Conservation (phyloP, 192 early-diverging fungal species). For the Coemansia sp. region DNA sequence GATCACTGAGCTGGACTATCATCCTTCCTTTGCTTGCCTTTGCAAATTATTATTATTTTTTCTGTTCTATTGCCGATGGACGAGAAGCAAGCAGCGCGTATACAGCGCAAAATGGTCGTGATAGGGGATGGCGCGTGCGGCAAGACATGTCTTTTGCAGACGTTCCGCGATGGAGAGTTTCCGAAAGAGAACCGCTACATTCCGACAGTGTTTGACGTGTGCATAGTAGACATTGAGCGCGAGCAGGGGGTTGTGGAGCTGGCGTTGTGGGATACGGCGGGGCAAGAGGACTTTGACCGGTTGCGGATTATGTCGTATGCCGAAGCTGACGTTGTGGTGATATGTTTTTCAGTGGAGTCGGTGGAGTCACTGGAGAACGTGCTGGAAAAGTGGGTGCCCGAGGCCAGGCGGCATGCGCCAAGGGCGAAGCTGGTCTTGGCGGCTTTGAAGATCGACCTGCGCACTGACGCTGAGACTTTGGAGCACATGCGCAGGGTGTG, state of each 20-base stretch:
- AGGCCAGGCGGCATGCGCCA: slow-evolving; percentile 27
- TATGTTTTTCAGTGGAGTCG: slow-evolving; percentile 88
- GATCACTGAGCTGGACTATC: not conserved
- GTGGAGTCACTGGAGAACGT: slow-evolving; percentile 82
- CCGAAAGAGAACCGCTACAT: slow-evolving; percentile 63
- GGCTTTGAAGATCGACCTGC: slow-evolving; percentile 52
- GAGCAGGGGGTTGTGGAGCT: slow-evolving; percentile 85
- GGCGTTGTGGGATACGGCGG: slow-evolving; percentile 95
- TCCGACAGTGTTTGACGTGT: slow-evolving; percentile 95
- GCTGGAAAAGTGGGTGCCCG: slow-evolving; percentile 44
- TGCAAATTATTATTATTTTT: not conserved
- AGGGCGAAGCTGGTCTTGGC: slow-evolving; percentile 23
- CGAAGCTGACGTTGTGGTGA: slow-evolving; percentile 88
- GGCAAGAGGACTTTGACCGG: slow-evolving; percentile 97
- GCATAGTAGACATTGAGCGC: slow-evolving; percentile 82
- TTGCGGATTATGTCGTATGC: slow-evolving; percentile 90
- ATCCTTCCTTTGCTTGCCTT: slow-evolving; percentile 3
- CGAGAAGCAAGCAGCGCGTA: not conserved
- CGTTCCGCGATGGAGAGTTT: slow-evolving; percentile 82
- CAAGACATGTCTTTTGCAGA: slow-evolving; percentile 86
- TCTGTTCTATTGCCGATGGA: not conserved
- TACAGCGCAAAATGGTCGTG: slow-evolving; percentile 74
- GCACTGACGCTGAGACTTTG: slow-evolving; percentile 21
- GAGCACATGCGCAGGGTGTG: slow-evolving; percentile 56
- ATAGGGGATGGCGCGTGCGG: slow-evolving; percentile 94